Evolutionary conservation across 176 grass and related monocot genomes (phyloP).

Genomic region (Carex cristatella): DNA sequence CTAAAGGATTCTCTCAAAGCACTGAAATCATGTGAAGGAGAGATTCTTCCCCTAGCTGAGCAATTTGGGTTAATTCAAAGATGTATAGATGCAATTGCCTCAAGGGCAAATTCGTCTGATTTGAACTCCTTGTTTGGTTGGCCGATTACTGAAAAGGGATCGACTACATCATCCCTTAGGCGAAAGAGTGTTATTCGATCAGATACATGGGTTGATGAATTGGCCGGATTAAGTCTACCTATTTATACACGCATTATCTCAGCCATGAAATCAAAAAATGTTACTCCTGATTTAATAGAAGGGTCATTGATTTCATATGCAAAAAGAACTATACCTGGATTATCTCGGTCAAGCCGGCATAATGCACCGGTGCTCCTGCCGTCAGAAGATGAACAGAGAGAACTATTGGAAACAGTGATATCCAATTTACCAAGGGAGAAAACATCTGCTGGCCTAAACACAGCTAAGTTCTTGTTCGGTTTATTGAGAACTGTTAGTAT

Average conservation of each 20-base stretch:
- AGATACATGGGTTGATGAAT: conserved; percentile 75
- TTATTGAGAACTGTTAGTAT: conserved; percentile 79
- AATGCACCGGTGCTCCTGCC: not conserved
- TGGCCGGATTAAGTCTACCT: conserved; percentile 52
- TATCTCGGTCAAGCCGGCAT: conserved; percentile 58
- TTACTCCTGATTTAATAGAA: conserved; percentile 68
- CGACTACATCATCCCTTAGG: conserved; percentile 22
- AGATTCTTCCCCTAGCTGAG: conserved; percentile 58
- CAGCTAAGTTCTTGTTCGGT: conserved; percentile 76
- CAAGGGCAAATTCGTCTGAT: conserved; percentile 54
- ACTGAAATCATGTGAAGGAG: conserved; percentile 69
- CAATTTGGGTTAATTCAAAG: conserved; percentile 57
- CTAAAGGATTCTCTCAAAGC: conserved; percentile 65
- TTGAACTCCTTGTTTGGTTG: conserved; percentile 78
- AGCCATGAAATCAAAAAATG: conserved; percentile 62
- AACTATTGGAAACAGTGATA: conserved; percentile 79
- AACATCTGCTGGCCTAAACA: conserved; percentile 45
- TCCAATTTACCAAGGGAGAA: conserved; percentile 79
- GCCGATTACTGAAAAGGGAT: conserved; percentile 54
- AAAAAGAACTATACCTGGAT: conserved; percentile 76
- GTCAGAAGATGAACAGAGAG: conserved; percentile 61
- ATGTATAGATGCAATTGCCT: conserved; percentile 70
- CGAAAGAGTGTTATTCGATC: conserved; percentile 12
- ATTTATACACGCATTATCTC: conserved; percentile 72
- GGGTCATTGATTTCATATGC: conserved; percentile 80